Evolutionary conservation across 139 green algal species (phyloP).

Genomic region (Volvox reticuliferus): DNA sequence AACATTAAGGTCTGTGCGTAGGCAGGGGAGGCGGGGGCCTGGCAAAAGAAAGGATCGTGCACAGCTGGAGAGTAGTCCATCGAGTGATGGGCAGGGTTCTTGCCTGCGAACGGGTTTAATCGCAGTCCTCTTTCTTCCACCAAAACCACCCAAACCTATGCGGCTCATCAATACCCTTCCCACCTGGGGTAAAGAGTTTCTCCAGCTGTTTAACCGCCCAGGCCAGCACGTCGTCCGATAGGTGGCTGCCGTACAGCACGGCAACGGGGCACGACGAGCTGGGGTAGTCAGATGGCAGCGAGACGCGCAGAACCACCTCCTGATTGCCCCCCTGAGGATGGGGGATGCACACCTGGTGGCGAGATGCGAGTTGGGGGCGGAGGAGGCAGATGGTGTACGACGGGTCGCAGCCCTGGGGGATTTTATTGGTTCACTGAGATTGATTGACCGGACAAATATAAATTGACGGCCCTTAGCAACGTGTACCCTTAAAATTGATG

Average conservation of each 20-base stretch:
- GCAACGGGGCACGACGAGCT: slow-evolving; percentile 58
- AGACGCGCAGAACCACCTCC: slow-evolving; percentile 56
- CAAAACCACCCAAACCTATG: no score
- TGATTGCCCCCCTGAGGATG: slow-evolving; percentile 5
- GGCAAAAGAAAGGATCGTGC: no score
- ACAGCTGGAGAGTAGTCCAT: no score
- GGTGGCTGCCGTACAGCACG: slow-evolving; percentile 39
- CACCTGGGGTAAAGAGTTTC: slow-evolving; percentile 54
- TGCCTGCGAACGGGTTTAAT: no score
- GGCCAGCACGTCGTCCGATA: slow-evolving; percentile 51
- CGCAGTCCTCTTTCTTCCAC: no score
- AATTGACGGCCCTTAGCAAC: neutral
- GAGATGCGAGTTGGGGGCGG: neutral
- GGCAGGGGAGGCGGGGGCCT: no score
- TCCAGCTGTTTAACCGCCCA: slow-evolving; percentile 61
- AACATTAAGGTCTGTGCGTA: neutral
- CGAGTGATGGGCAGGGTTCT: no score
- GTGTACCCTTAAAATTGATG: neutral
- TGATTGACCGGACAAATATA: no score
- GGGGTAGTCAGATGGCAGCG: slow-evolving; percentile 76
- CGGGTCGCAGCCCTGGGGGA: no score
- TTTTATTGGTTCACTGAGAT: no score
- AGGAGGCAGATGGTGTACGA: neutral
- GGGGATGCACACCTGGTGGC: slow-evolving; percentile 64
- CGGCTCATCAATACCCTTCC: no score